These are phyloP conservation scores for Chaetomidium leptoderma DNA, from an alignment of 495 filamentous ascomycete species.

Conservation along the genomic window DNA sequence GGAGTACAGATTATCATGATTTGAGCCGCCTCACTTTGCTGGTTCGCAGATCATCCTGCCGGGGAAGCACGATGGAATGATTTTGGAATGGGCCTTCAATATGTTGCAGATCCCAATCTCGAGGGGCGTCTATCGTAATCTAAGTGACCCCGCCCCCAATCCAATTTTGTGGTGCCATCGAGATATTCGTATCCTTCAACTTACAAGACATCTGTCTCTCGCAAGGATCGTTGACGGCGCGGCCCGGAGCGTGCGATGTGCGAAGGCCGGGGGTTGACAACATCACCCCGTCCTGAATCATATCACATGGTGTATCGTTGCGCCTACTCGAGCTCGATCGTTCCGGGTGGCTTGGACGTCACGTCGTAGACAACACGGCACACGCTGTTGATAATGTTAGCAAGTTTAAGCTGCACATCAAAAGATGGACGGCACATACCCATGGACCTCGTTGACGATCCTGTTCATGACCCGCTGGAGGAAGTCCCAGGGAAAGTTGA, in stretches of 20 bases:
- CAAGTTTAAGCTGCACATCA: neutral
- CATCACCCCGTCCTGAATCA: neutral
- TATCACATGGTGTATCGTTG: neutral
- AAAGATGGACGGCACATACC: constrained; percentile 42
- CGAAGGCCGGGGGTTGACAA: neutral
- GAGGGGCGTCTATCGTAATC: constrained; percentile 10
- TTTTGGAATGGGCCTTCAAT: neutral
- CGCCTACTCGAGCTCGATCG: constrained; percentile 21
- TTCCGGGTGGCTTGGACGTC: constrained; percentile 74
- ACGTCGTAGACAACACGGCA: constrained; percentile 51
- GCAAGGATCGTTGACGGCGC: too few species aligned
- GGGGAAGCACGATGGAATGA: neutral
- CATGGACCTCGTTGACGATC: constrained; percentile 83
- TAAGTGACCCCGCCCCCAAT: neutral
- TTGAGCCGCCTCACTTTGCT: too few species aligned
- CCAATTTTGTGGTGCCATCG: neutral
- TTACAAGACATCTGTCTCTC: too few species aligned
- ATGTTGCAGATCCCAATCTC: constrained; percentile 5
- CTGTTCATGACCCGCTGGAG: constrained; percentile 62
- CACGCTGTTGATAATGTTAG: constrained; percentile 16
- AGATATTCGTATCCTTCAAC: neutral
- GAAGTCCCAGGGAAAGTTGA: constrained; percentile 63
- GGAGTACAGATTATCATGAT: too few species aligned
- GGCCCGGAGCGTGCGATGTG: neutral
- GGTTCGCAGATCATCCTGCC: neutral